A percentile compares a stretch with the other conserved stretches of the same genome.
Evolutionary conservation across 2,329 filamentous ascomycete species (phyloP).

Genomic region (Fusarium heterosporum): DNA sequence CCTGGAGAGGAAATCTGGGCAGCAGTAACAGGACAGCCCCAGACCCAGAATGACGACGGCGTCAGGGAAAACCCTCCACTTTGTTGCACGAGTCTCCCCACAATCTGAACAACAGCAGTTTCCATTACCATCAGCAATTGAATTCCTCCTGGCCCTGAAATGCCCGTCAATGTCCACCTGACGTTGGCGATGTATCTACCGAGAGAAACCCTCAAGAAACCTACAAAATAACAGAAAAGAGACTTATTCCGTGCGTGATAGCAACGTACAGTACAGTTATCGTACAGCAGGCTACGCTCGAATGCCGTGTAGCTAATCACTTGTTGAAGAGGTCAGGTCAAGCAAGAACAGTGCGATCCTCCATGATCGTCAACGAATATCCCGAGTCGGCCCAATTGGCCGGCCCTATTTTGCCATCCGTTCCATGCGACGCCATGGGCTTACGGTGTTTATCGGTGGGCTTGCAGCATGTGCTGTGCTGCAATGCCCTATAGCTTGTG

Average conservation of each 20-base stretch:
- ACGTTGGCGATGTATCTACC: constrained; percentile 34
- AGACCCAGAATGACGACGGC: constrained; percentile 32
- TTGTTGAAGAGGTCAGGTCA: not conserved
- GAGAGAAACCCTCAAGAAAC: constrained; percentile 15
- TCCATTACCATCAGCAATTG: constrained; percentile 27
- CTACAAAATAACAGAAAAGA: constrained; percentile 19
- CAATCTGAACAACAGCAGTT: constrained; percentile 35
- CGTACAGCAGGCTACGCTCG: constrained; percentile 7
- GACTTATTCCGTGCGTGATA: not conserved
- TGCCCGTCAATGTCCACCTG: constrained; percentile 26
- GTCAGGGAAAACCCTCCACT: constrained; percentile 27
- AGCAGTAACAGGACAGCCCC: constrained; percentile 9
- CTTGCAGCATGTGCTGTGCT: constrained; percentile 15
- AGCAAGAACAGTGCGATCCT: constrained; percentile 36
- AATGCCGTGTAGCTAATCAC: not conserved
- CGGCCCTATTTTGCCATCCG: constrained; percentile 40
- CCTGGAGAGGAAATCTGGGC: constrained; percentile 37
- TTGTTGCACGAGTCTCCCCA: constrained; percentile 38
- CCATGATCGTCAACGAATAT: constrained; percentile 19
- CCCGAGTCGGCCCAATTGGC: constrained; percentile 46
- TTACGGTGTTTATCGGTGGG: constrained; percentile 29
- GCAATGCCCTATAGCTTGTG: not conserved
- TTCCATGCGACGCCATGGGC: constrained; percentile 5
- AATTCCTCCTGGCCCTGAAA: constrained; percentile 16
- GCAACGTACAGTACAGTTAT: constrained; percentile 5